Evolutionary conservation across 2,329 filamentous ascomycete genomes (phyloP), one percentile per base, ranked within the genome.

Genomic region (Mycosphaerelloides madeirae): DNA sequence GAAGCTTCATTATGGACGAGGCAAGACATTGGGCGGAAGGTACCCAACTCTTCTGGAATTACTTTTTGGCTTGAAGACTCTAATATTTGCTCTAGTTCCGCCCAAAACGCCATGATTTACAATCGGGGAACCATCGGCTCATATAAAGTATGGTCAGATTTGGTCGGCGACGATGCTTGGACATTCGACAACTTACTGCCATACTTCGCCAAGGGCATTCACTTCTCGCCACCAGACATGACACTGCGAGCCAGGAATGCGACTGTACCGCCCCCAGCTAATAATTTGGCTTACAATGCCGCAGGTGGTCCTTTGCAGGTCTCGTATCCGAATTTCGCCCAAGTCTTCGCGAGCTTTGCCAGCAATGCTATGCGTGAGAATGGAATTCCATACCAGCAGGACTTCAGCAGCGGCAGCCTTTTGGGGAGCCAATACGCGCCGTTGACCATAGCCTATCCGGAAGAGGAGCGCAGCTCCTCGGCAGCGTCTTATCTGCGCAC

Each of bases 71-170:
- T 11, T 25, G 13, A 3, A 13, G 34, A 14, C 25, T 14, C 25
- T 20, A 20, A 36, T 32, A 25, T 6, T 22, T 14, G 22, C 14
- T 31, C 16, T 38, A 53, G 41, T 34, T 59, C 58, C 12, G 60
- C 57, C 2, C 46, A 48, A 9, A 60, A 60, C 38, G 42, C 49
- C 16, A 55, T 61, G 58, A 50, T 52, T 22, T 42, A 59, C 43
- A 57, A 59, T 18, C 49, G 64, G 15, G 58, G 61, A 4, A 66
- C 65, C 3, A 50, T 46, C 8, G 63, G 54, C 11, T 60, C 58
- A 12, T 57, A 66, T 43, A 53, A 64, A 35, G 41, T 38, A 32
- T 69, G 67, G 67, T 64, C 65, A 3, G 55, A 68, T 19, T 45
- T 59, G 18, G 65, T 67, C 6, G 63, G 54, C 11, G 66, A 69